Evolutionary conservation across 2,329 filamentous ascomycete genomes (phyloP).

Genomic region (Alternaria arbusti): DNA sequence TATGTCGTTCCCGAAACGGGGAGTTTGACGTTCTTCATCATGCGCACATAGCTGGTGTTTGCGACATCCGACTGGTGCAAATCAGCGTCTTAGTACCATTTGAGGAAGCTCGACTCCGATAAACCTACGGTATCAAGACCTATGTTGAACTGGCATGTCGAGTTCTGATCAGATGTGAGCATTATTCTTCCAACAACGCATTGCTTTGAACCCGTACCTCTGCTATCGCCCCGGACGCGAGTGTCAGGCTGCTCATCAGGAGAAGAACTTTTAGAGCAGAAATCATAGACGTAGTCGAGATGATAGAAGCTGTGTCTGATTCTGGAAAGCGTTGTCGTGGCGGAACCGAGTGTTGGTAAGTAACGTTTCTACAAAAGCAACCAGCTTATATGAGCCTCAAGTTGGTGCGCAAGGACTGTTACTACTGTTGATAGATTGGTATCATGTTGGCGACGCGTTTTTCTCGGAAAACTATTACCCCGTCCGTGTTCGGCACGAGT

Average conservation of each 20-base stretch:
- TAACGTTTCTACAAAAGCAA: not conserved
- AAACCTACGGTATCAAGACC: not conserved
- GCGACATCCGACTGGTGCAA: not conserved
- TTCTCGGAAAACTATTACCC: not conserved
- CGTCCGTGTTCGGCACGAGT: not conserved
- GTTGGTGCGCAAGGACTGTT: not conserved
- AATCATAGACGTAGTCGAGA: not conserved
- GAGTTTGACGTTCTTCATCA: not conserved
- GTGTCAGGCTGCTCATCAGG: not conserved
- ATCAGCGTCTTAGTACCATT: not conserved
- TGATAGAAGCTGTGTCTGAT: not conserved
- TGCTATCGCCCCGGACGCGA: not conserved
- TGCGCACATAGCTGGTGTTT: not conserved
- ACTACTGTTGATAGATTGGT: not conserved
- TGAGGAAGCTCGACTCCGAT: not conserved
- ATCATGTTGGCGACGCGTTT: fast-evolving
- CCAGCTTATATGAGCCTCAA: not conserved
- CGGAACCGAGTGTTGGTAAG: not conserved
- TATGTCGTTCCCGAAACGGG: not conserved
- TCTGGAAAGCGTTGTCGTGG: not conserved
- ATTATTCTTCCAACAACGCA: not conserved
- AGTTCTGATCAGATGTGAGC: not conserved
- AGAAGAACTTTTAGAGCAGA: not conserved
- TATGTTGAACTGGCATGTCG: not conserved
- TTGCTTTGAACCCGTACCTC: not conserved